phyloP scores from a whole-genome alignment of 139 green algal genomes.

The Coelastrella sp. region DNA sequence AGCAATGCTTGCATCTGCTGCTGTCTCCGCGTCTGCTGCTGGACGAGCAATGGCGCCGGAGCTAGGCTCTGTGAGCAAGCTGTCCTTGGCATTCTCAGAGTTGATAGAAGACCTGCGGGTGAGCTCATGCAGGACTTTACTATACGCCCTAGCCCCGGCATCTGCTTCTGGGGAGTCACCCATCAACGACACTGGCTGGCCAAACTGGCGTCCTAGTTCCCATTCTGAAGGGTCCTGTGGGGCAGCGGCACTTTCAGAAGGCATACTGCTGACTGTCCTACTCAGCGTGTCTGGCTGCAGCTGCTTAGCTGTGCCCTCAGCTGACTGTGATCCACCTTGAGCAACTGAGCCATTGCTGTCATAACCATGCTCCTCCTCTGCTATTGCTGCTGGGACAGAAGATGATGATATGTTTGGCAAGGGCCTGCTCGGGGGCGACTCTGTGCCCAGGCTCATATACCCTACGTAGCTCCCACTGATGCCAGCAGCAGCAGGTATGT shows the following conservation, averaged over 20 bases:
- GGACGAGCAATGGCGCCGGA: background rate
- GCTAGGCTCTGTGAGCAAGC: background rate
- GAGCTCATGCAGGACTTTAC: conserved; percentile 32
- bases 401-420: background rate
- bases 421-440: background rate
- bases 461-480: background rate
- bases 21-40: background rate
- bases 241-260: background rate
- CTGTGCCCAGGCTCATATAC: conserved; percentile 10
- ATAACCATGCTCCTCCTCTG: background rate
- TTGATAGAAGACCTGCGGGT: conserved; percentile 1
- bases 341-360: background rate
- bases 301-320: background rate
- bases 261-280: conserved; percentile 4
- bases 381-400: background rate
- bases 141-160: conserved; percentile 19
- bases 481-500: background rate
- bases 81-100: background rate
- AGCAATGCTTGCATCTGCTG: background rate
- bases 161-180: background rate
- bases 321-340: background rate
- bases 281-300: background rate
- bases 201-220: conserved; percentile 43
- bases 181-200: background rate
- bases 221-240: conserved; percentile 18